Evolutionary conservation across 176 grass and related monocot species (phyloP), one percentile per base, ranked within the genome.

Genomic region (Aegilops bicornis): DNA sequence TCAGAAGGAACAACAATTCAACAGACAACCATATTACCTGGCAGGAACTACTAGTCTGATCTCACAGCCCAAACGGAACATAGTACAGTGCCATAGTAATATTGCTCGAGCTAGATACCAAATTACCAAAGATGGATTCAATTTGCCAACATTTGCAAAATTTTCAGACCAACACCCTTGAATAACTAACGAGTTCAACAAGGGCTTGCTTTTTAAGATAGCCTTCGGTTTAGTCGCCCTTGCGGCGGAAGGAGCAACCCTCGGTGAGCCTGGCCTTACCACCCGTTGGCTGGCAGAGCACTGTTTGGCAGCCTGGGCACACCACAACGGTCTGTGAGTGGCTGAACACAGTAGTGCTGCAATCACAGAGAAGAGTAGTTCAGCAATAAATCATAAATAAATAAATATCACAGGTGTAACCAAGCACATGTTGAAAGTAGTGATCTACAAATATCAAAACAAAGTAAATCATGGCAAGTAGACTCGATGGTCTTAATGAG

Each of bases 191-290:
- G 6, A 54, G 50, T 54, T 54, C 50, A 54, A 54, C 16, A 54
- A 19, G 16, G 6, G 50, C 50, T 54, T 54, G 16, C 50, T 19
- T 85, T 75, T 39, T 59, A 23, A 8, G 40, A 31, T 16, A 50
- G 17, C n/a, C 64, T 20, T 23, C 17, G n/a, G 43, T 45, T 88
- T 80, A 95, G 78, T 95, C 93, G 0, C 73, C 86, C 90, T 95
- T 95, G 79, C 90, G 88, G n/a, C 93, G 93, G 86, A 95, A 95
- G 60, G 93, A 95, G 86, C 93, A 95, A 19, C 93, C 93, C 85
- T 95, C 93, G 0, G 93, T 95, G 68, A 95, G 90, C 75, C 86
- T 89, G 68, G 93, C 86, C 88, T 92, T 92, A 12, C 93, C 93
- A 64, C 93, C 93, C 0, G 93, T 95, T 0, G 93, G 93, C 88